Base-by-base conservation (phyloP, 1,139 yeast genomes). In the Sugiyamaella grinbergsii region DNA sequence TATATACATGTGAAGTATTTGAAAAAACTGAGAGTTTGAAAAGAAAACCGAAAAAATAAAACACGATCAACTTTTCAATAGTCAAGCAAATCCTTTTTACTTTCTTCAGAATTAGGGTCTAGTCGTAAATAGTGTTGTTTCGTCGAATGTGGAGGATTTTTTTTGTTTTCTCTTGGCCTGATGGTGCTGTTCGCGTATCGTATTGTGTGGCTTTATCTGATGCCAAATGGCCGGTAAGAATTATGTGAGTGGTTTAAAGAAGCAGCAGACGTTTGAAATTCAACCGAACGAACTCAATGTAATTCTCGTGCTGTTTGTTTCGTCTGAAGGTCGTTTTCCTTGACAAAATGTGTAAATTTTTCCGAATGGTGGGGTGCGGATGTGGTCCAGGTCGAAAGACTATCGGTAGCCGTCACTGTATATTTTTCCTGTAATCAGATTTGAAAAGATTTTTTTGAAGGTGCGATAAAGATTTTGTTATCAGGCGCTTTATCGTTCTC, bases 401-500 rank as follows among this genome's bases (percentile, higher is more conserved):
- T 37, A 13, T 23, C 43, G 33, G 28, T 28, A 40, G 34, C 28
- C 43, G 34, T 40, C 23, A 18, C 43, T 28, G 34, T 15, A 13
- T 19, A 24, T 23, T n/a, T n/a, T n/a, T 37, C 28, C 34, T 41
- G 37, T 33, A 41, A 31, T 41, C 37, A 41, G 45, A 41, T 40
- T 41, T 41, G 45, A 41, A 41, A 41, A 41, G 45, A 41, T 41
- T 41, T 41, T 41, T 41, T 32, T 29, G 23, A 28, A 41, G 23
- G 38, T 41, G 38, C 45, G 45, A 41, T 41, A 41, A 41, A 41
- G 45, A 41, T 16, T 26, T 41, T 41, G 45, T 41, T 41, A 41
- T 41, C 45, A 26, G 34, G 45, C 45, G 45, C 45, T 19, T 41
- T 41, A 41, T 41, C 45, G 33, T 41, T 41, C 45, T 41, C 38